A percentile compares a stretch with the other conserved stretches of the same genome.
Conservation (phyloP, 2,329 filamentous ascomycete genomes). For the Ophiognomonia clavigignenti-juglandacearum region DNA sequence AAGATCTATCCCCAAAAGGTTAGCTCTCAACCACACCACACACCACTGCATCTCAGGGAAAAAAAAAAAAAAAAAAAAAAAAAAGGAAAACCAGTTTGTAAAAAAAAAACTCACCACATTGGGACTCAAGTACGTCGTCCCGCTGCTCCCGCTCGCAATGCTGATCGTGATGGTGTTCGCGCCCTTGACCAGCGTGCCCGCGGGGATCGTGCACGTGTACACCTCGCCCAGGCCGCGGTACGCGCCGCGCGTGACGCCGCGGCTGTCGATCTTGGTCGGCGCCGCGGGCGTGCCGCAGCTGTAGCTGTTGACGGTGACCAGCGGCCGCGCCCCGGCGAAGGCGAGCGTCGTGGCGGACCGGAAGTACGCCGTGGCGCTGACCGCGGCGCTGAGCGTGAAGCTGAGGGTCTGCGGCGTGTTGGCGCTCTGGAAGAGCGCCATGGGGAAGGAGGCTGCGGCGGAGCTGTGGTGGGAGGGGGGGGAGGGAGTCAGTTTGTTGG, state of each 20-base stretch:
- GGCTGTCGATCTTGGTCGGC: constrained; percentile 58
- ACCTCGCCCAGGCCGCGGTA: constrained; percentile 61
- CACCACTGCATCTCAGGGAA: background rate
- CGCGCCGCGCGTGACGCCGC: constrained; percentile 61
- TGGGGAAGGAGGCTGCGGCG: constrained; percentile 50
- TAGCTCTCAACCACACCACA: background rate
- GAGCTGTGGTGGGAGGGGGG: too few species aligned
- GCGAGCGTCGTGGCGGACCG: constrained; percentile 61
- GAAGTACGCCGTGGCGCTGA: constrained; percentile 50
- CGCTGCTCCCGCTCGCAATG: constrained; percentile 54
- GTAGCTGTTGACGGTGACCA: constrained; percentile 52
- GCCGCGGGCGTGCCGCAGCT: constrained; percentile 42
- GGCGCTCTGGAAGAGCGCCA: constrained; percentile 62
- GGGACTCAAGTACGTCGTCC: constrained; percentile 50
- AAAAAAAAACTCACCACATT: constrained; percentile 39
- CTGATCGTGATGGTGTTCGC: constrained; percentile 59
- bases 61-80: too few species aligned
- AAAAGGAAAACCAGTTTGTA: too few species aligned
- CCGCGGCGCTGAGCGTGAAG: constrained; percentile 48
- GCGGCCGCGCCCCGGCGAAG: constrained; percentile 55
- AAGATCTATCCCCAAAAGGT: constrained; percentile 22
- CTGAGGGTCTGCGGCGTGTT: constrained; percentile 58
- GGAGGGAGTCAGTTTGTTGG: too few species aligned
- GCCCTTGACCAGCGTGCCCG: constrained; percentile 54
- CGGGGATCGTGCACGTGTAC: constrained; percentile 56